These are phyloP conservation scores for Diaporthe australafricana DNA, from an alignment of 2,329 filamentous ascomycete species.

Conservation along the genomic window DNA sequence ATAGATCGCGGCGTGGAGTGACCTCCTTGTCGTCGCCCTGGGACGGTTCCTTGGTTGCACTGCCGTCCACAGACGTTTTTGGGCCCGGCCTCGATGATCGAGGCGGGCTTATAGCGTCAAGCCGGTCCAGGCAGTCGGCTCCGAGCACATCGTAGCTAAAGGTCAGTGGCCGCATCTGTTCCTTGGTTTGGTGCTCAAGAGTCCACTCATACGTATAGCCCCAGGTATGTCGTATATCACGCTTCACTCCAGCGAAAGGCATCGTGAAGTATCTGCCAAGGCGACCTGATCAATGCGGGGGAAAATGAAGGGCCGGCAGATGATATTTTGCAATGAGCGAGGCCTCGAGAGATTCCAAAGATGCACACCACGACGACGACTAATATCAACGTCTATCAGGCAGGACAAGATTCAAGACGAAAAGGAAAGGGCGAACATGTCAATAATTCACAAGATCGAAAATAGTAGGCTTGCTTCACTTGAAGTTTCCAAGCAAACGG, in stretches of 20 bases:
- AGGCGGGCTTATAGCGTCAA: constrained; percentile 71
- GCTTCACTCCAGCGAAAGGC: constrained; percentile 32
- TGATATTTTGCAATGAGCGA: not conserved
- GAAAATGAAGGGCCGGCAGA: not conserved
- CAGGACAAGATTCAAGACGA: not conserved
- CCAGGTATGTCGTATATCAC: constrained; percentile 56
- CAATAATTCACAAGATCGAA: not conserved
- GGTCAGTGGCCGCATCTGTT: constrained; percentile 70
- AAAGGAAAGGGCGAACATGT: not conserved
- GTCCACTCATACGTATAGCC: constrained; percentile 79
- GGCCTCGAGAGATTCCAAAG: not conserved
- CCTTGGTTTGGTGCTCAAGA: constrained; percentile 68
- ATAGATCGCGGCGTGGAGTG: constrained; percentile 67
- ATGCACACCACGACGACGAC: not conserved
- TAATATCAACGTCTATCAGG: not conserved
- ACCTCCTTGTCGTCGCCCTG: constrained; percentile 41
- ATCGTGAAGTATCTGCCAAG: not conserved
- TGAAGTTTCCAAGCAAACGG: not conserved
- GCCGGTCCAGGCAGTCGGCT: constrained; percentile 71
- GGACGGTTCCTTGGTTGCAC: not conserved
- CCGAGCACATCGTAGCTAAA: constrained; percentile 76
- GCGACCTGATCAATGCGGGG: not conserved
- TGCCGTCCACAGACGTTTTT: not conserved
- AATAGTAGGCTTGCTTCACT: not conserved
- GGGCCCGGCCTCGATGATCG: constrained; percentile 17